Evolutionary conservation across 805 yeast species (phyloP), one percentile per base, ranked within the genome.

Genomic region (Suhomyces kilbournensis): DNA sequence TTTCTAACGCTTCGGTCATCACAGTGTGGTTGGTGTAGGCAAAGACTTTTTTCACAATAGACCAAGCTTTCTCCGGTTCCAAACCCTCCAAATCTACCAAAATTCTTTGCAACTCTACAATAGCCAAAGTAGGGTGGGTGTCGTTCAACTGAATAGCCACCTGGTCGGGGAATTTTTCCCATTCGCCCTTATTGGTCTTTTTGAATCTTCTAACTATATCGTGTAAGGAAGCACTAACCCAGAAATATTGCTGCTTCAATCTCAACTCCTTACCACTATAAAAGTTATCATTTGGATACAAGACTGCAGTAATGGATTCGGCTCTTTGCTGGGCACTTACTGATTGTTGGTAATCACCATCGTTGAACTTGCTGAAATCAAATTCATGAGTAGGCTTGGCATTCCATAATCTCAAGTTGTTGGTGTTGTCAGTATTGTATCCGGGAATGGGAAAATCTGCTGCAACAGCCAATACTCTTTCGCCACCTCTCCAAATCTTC

Each of bases 11-110:
- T 76, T 91, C 97, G 55, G 85, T 85, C 90, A 91, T 86, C 44
- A 91, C 97, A 0, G 97, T 91, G 70, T 91, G 97, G 71, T 91
- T 91, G 6, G 97, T 91, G 77, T 92, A 92, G 53, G 94, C 94
- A 68, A 91, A 90, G 3, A 94, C 90, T 50, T 70, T 68, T 25
- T 86, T 83, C 49, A 89, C 96, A 66, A 92, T 85, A 23, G 72
- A 72, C 97, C 97, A 92, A 38, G 97, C 97, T 46, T 77, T 78
- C 60, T 81, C 84, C 97, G 96, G 92, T 22, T 75, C 80, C 53
- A 91, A 75, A 50, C 84, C 84, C 73, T 92, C 97, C 60, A 86
- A 73, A 70, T 91, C 97, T 54, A 91, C 86, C 53, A 91, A 74
- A 50, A 92, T 80, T 72, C 97, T 81, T 74, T 88, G 93, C 60